phyloP scores from a whole-genome alignment of 495 filamentous ascomycete genomes.

The Aspergillus steynii region DNA sequence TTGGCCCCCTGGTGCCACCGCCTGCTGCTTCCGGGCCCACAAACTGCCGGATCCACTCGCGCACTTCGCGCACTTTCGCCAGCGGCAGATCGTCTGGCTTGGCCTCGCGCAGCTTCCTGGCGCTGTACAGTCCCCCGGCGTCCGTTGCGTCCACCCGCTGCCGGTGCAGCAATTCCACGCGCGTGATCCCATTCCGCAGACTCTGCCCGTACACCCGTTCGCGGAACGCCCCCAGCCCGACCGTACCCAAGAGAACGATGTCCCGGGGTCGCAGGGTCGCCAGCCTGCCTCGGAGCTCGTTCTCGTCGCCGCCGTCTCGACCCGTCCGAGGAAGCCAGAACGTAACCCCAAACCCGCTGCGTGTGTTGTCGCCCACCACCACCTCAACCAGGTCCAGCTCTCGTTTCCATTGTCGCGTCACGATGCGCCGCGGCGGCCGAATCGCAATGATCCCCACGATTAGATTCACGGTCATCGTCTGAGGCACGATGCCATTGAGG shows the following conservation, averaged over 20 bases:
- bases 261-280: constrained; percentile 62
- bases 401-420: constrained; percentile 47
- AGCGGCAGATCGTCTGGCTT: constrained; percentile 49
- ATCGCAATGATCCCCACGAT: constrained; percentile 77
- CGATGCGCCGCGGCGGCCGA: constrained; percentile 61
- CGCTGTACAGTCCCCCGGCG: constrained; percentile 37
- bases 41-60: constrained; percentile 74
- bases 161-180: constrained; percentile 66
- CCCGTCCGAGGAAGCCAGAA: constrained; percentile 67
- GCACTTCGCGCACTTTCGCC: constrained; percentile 65
- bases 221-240: constrained; percentile 72
- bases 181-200: constrained; percentile 68
- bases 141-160: constrained; percentile 41
- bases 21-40: constrained; percentile 53
- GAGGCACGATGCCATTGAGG: constrained; percentile 67
- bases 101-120: constrained; percentile 18
- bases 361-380: constrained; percentile 84
- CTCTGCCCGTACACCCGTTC: constrained; percentile 77
- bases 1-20: constrained; percentile 32
- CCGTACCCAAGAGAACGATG: constrained; percentile 71
- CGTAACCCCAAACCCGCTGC: constrained; percentile 75
- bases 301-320: constrained; percentile 27
- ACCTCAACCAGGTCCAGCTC: constrained; percentile 69
- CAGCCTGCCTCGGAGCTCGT: constrained; percentile 44
- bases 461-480: constrained; percentile 77